Conservation (phyloP, 192 early-diverging fungal species). For the Gigaspora rosea region DNA sequence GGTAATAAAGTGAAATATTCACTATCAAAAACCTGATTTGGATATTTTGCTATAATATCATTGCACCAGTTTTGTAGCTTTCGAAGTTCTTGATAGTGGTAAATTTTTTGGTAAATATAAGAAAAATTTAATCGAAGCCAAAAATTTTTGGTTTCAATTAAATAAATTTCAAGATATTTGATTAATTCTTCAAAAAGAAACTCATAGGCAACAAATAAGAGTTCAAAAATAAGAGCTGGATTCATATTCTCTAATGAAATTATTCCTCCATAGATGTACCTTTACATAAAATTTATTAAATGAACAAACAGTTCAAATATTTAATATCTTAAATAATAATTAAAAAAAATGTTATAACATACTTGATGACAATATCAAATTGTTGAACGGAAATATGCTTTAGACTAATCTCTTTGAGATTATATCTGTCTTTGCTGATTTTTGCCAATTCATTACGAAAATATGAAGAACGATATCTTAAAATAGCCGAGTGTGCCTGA, state of each 20-base stretch:
- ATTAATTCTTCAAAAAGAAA: slow-evolving; percentile 7
- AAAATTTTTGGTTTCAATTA: neutral
- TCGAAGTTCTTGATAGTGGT: neutral
- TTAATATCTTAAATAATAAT: no score
- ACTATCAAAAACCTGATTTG: neutral
- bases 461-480: neutral
- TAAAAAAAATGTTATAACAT: no score
- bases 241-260: neutral
- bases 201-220: neutral
- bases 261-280: slow-evolving; percentile 3
- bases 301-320: no score
- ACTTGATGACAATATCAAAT: no score
- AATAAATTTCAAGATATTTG: slow-evolving; percentile 5
- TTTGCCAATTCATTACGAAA: slow-evolving; percentile 2
- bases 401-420: neutral
- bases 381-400: neutral
- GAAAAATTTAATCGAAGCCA: slow-evolving; percentile 1
- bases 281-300: neutral
- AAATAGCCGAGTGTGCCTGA: slow-evolving; percentile 4
- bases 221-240: neutral
- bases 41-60: neutral
- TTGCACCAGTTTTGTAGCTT: neutral
- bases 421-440: neutral
- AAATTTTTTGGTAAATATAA: neutral
- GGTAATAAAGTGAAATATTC: neutral